Evolutionary conservation across 768 basidiomycete species (phyloP), one percentile per base, ranked within the genome.

Genomic region (Steccherinum ochraceum): DNA sequence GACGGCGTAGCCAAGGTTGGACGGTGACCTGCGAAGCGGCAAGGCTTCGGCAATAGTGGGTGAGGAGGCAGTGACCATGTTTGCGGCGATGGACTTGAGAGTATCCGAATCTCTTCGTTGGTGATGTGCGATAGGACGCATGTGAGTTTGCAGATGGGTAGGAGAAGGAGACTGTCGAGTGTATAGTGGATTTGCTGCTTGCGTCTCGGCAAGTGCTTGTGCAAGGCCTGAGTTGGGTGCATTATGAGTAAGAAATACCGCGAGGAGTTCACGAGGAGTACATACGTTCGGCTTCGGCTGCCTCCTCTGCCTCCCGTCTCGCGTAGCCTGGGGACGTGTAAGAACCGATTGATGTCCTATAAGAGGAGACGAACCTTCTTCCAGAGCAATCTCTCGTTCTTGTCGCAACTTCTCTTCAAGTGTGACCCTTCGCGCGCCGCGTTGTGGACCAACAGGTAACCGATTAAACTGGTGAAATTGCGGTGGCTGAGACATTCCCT

Each of bases 91-190:
- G 5, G 72, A 77, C 42, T 83, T 84, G 24, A 89, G 68, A 0
- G 88, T 89, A 55, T 91, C 88, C 0, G 88, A 89, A 51, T 89
- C 87, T 23, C 80, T 78, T 46, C 88, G 80, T 58, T 72, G 76
- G 61, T 90, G 88, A 2, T 64, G 67, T 56, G 74, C 64, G 41
- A 60, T 42, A 11, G 68, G 55, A 2, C 70, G 56, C 53, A 66
- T 55, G 49, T 69, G 62, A 35, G 16, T 16, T 7, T 7, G 16
- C 30, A 35, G 30, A 16, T 35, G 30, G 30, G 30, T 35, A 35
- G 30, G 30, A 7, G 30, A 35, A 35, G 30, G 30, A 35, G 30
- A 35, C 30, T 35, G 30, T 35, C 30, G 30, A 35, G 30, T 35
- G 30, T 35, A 35, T 7, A 35, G 7, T 7, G 30, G 7, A 7